Base-by-base conservation (phyloP, 495 filamentous ascomycete species). In the Acidiella bohemica region DNA sequence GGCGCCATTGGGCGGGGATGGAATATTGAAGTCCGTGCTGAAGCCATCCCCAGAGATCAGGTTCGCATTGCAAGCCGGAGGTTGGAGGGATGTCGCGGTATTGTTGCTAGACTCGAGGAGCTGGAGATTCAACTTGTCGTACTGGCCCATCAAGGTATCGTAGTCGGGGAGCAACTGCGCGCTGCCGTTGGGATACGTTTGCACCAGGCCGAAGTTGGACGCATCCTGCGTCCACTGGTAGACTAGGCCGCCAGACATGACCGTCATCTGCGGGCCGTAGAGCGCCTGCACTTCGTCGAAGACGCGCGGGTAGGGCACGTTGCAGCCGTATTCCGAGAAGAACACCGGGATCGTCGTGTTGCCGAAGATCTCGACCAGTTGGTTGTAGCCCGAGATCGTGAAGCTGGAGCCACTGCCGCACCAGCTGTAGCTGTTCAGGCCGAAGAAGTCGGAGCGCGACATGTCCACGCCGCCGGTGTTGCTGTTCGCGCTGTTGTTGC, bases 321-420 rank as follows among this genome's bases (percentile, higher is more conserved):
- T 96, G 72, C 90, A 97, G 46, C 90, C 90, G 45, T 81, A 96
- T 62, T 97, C 90, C 51, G 82, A 88, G 70, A 92, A 94, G 74
- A 96, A 94, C 39, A 95, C 72, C 16, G 88, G 88, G 38, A 94
- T 68, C 22, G 77, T 78, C 39, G 72, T 76, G 46, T 71, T 71
- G 37, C 59, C 57, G 66, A 96, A 92, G 52, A 78, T 70, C 7
- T 64, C 56, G 29, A 81, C 75, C 3, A 96, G 67, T 11, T 65
- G 59, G 57, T 92, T 64, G 61, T 85, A 96, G 46, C 75, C 68
- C 2, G 78, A 73, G 32, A 69, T 71, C 25, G 69, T 61, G 68
- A 76, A 90, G 46, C 64, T 72, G 36, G 81, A 78, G 28, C 76
- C 65, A 31, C 23, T 43, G 27, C 84, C 86, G 53, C 88, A 96